Conservation (phyloP, 257 asterid species). For the Nyctanthes arbortristis region DNA sequence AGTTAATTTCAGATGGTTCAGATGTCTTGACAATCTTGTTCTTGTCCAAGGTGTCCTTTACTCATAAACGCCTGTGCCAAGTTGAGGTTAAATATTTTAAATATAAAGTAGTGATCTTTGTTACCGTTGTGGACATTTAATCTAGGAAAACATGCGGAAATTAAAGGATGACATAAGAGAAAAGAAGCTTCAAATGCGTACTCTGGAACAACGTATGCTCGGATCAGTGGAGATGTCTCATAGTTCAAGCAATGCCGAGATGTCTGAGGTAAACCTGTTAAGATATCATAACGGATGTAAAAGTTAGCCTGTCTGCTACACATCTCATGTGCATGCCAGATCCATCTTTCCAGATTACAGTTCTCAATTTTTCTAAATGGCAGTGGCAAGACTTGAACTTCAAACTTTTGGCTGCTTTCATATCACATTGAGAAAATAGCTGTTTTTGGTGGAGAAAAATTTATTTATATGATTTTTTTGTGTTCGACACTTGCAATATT, state of each 20-base stretch:
- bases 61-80: background rate
- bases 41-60: conserved; percentile 13
- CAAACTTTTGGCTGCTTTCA: too few relatives aligned
- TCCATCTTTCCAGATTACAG: too few relatives aligned
- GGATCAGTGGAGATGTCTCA: conserved; percentile 68
- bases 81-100: background rate
- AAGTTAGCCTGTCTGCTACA: background rate
- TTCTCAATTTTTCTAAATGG: too few relatives aligned
- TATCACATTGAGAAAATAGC: too few relatives aligned
- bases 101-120: conserved; percentile 8
- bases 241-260: conserved; percentile 48
- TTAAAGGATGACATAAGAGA: conserved; percentile 72
- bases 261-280: conserved; percentile 55
- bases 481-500: background rate
- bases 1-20: background rate
- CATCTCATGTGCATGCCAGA: background rate
- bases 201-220: conserved; percentile 75
- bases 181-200: conserved; percentile 65
- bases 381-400: too few relatives aligned
- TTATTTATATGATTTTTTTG: background rate
- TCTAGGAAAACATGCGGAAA: conserved; percentile 60
- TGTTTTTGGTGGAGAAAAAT: background rate
- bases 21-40: conserved; percentile 4
- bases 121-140: conserved; percentile 23
- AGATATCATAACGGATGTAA: background rate